Evolutionary conservation across 176 grass and related monocot species (phyloP).

Genomic region (Metroxylon sagu): DNA sequence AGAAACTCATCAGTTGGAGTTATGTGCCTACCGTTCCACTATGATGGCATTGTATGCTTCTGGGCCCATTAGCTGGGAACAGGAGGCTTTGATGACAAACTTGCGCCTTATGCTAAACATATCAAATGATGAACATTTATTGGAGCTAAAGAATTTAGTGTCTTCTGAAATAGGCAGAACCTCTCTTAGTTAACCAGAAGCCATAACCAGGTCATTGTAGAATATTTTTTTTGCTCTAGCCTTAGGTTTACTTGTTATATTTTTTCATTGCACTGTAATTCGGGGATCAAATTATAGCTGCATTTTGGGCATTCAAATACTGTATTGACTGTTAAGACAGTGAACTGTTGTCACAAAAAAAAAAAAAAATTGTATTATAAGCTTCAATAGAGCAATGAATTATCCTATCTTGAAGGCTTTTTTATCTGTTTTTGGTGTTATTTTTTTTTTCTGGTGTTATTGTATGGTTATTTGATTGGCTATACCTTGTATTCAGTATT

Average conservation of each 20-base stretch:
- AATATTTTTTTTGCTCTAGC: background rate
- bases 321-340: no score
- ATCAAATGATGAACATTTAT: conserved; percentile 80
- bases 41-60: conserved; percentile 72
- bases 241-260: background rate
- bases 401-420: no score
- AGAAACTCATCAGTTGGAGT: conserved; percentile 70
- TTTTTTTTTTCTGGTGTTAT: no score
- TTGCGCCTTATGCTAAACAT: conserved; percentile 83
- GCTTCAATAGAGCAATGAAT: no score
- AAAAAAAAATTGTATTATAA: no score
- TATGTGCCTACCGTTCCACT: conserved; percentile 77
- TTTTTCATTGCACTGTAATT: background rate
- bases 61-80: conserved; percentile 95
- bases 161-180: conserved; percentile 10
- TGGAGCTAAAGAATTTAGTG: conserved; percentile 63
- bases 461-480: no score
- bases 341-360: no score
- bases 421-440: no score
- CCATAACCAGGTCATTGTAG: background rate
- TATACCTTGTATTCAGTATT: no score
- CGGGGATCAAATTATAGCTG: background rate
- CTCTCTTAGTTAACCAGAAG: background rate
- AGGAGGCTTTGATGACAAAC: conserved; percentile 84
- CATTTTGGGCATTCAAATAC: background rate